These are phyloP conservation scores for Vaccinium corymbosum DNA, from an alignment of 148 eudicot species.

Conservation along the genomic window DNA sequence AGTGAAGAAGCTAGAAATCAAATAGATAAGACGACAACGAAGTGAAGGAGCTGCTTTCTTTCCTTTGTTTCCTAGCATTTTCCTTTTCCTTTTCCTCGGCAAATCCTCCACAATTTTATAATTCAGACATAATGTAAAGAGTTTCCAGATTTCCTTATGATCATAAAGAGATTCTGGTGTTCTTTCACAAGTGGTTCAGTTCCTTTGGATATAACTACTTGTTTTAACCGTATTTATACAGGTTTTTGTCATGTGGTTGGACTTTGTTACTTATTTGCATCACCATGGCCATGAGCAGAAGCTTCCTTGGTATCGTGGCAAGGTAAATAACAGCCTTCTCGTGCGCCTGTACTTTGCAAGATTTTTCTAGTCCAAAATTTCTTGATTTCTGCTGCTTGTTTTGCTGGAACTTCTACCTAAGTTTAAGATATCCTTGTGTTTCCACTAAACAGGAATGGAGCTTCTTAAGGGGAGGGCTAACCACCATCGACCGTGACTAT, in stretches of 20 bases:
- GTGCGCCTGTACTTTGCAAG: not conserved
- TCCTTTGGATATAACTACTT: conserved; percentile 1
- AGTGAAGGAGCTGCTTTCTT: not conserved
- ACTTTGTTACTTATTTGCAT: conserved; percentile 49
- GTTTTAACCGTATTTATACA: conserved; percentile 14
- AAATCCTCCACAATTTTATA: not conserved
- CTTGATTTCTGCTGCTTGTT: not conserved
- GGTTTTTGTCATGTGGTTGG: conserved; percentile 53
- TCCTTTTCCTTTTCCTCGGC: not conserved
- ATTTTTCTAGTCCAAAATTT: not conserved
- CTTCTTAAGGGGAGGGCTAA: conserved; percentile 50
- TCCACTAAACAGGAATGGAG: conserved; percentile 47
- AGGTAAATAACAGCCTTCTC: conserved; percentile 26
- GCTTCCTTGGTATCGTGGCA: conserved; percentile 63
- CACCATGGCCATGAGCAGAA: conserved; percentile 53
- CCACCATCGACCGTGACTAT: conserved; percentile 18
- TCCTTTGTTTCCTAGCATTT: conserved; percentile 1
- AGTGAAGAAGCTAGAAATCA: not conserved
- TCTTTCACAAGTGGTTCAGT: not conserved
- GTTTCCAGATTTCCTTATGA: not conserved
- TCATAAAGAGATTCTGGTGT: not conserved
- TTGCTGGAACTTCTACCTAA: not conserved
- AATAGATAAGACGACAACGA: not conserved
- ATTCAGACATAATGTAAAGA: not conserved
- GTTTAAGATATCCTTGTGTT: not conserved